Percentiles rank a stretch among this genome's conserved stretches.
Conservation (phyloP, 345 rosid species). For the Gossypium australe region DNA sequence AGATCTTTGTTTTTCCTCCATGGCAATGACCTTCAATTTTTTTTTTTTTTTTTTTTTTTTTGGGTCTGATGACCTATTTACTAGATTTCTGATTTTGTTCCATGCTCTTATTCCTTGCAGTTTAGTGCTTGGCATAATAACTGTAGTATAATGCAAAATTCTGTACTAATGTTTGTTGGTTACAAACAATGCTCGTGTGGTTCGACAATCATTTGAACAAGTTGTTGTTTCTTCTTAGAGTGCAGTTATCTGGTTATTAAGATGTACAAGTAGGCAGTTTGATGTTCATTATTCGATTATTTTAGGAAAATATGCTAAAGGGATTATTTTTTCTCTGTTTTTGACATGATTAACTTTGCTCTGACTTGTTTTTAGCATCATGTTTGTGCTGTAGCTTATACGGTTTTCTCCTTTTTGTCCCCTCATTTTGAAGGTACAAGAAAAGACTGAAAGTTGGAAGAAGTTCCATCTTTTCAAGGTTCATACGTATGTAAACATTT, state of each 20-base stretch:
- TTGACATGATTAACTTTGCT: not conserved
- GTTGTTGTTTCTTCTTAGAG: no score
- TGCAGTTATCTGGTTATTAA: no score
- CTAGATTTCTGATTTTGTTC: not conserved
- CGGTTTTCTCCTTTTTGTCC: not conserved
- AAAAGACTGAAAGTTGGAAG: not conserved
- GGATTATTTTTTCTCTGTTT: no score
- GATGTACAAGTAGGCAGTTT: no score
- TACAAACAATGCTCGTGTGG: no score
- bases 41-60: not conserved
- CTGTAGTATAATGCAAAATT: not conserved
- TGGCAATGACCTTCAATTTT: not conserved
- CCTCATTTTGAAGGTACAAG: not conserved
- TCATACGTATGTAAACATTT: not conserved
- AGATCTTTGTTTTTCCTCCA: not conserved
- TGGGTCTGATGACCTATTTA: not conserved
- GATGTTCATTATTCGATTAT: no score
- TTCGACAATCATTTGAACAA: no score
- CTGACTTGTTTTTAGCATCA: not conserved
- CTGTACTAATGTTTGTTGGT: not conserved
- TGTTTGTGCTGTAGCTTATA: not conserved
- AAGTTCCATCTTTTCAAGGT: conserved; percentile 1
- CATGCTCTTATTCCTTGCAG: not conserved
- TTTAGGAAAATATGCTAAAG: no score
- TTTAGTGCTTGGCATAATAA: not conserved